phyloP scores from a whole-genome alignment of 345 rosid species.

The Aquilaria sinensis region DNA sequence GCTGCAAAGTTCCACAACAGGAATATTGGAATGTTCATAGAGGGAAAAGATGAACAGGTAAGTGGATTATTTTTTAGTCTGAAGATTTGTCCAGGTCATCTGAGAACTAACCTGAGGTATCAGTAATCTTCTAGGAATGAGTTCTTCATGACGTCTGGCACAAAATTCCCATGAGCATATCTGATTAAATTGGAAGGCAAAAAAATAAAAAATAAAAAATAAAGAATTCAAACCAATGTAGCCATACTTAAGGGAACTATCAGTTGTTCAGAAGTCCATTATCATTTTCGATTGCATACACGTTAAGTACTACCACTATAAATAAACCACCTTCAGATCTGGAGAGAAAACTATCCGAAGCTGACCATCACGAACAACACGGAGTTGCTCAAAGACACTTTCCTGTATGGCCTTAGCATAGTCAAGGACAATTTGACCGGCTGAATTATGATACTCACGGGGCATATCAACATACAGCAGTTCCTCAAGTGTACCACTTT shows the following conservation, averaged over 20 bases:
- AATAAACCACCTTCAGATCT: conserved; percentile 56
- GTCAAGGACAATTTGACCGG: conserved; percentile 89
- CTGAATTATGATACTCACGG: conserved; percentile 61
- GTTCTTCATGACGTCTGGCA: conserved; percentile 92
- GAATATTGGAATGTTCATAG: no score
- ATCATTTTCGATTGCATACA: not conserved
- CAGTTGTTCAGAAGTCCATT: not conserved
- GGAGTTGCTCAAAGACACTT: conserved; percentile 92
- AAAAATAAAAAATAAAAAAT: conserved; percentile 2
- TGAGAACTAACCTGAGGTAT: conserved; percentile 63
- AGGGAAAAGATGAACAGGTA: not conserved
- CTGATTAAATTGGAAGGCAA: conserved; percentile 22
- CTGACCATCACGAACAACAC: conserved; percentile 95
- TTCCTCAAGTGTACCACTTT: conserved; percentile 90
- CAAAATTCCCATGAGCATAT: conserved; percentile 97
- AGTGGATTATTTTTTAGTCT: not conserved
- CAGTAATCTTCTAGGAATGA: conserved; percentile 74
- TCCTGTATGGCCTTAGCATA: conserved; percentile 95
- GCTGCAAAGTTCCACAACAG: no score
- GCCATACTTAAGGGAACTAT: not conserved
- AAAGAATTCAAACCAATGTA: not conserved
- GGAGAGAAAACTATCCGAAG: conserved; percentile 84
- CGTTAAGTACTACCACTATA: not conserved
- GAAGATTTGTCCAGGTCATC: not conserved
- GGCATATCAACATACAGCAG: conserved; percentile 96